Evolutionary conservation across 2,329 filamentous ascomycete genomes (phyloP).

Genomic region (Penicillium sclerotiorum): DNA sequence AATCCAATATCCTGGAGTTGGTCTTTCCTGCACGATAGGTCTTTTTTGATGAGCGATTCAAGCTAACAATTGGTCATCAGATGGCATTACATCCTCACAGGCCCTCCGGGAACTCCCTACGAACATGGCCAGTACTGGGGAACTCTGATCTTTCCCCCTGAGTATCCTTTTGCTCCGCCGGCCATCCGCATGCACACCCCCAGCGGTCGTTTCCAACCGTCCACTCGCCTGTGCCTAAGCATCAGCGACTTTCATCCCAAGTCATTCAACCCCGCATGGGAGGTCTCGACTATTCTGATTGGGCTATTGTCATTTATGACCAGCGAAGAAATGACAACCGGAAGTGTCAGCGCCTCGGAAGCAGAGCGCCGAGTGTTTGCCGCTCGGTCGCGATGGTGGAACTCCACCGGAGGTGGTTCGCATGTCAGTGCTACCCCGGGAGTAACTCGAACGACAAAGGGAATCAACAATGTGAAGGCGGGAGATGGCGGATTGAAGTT

Average conservation of each 20-base stretch:
- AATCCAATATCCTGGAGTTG: slow-evolving; percentile 87
- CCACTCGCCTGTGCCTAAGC: slow-evolving; percentile 86
- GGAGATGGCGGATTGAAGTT: slow-evolving; percentile 95
- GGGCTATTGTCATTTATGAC: slow-evolving; percentile 98
- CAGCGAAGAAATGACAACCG: slow-evolving; percentile 97
- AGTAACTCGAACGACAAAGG: slow-evolving; percentile 61
- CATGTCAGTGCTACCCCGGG: slow-evolving; percentile 54
- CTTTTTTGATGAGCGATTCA: not conserved
- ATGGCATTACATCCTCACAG: slow-evolving; percentile 96
- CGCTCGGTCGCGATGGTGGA: slow-evolving; percentile 87
- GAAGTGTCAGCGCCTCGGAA: slow-evolving; percentile 76
- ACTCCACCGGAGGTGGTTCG: slow-evolving; percentile 86
- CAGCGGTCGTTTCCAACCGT: slow-evolving; percentile 91
- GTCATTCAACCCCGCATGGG: slow-evolving; percentile 97
- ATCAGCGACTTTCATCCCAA: slow-evolving; percentile 98
- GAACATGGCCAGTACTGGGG: slow-evolving; percentile 97
- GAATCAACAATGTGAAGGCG: slow-evolving; percentile 77
- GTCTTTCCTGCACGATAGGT: slow-evolving; percentile 27
- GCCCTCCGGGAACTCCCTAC: slow-evolving; percentile 91
- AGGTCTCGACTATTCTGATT: slow-evolving; percentile 93
- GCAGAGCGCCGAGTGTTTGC: slow-evolving; percentile 79
- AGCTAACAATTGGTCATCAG: slow-evolving; percentile 43
- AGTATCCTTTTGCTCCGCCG: slow-evolving; percentile 96
- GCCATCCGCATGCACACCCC: slow-evolving; percentile 99
- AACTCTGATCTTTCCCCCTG: slow-evolving; percentile 88